Percentiles rank a stretch among this genome's conserved stretches.
phyloP scores from a whole-genome alignment of 768 basidiomycete species.

The Podaxis sp. region DNA sequence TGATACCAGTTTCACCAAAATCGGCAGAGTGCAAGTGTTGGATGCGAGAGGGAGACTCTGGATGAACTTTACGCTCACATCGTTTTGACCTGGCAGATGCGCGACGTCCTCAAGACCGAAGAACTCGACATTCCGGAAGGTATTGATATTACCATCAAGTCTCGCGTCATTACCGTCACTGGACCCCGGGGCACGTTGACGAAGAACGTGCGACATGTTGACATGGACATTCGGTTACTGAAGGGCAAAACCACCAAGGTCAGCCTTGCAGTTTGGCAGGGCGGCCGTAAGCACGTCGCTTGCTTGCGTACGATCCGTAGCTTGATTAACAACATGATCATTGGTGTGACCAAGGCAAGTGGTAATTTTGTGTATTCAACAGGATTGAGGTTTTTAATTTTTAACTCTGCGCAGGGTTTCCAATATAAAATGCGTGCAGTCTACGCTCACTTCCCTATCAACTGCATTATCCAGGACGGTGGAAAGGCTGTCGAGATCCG shows the following conservation, averaged over 20 bases:
- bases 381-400: not conserved
- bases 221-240: slow-evolving; percentile 89
- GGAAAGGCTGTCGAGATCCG: slow-evolving; percentile 83
- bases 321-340: slow-evolving; percentile 96
- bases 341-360: slow-evolving; percentile 88
- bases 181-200: slow-evolving; percentile 92
- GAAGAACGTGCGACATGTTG: slow-evolving; percentile 90
- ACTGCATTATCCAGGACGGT: slow-evolving; percentile 86
- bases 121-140: slow-evolving; percentile 86
- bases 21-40: slow-evolving; percentile 25
- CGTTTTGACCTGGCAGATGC: slow-evolving; percentile 62
- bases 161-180: slow-evolving; percentile 86
- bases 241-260: slow-evolving; percentile 81
- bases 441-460: slow-evolving; percentile 99
- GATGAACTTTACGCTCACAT: slow-evolving; percentile 30
- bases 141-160: slow-evolving; percentile 85
- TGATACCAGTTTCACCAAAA: slow-evolving; percentile 24
- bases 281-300: slow-evolving; percentile 96
- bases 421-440: slow-evolving; percentile 99
- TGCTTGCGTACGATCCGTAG: slow-evolving; percentile 96
- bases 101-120: slow-evolving; percentile 92
- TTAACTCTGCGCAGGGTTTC: slow-evolving; percentile 72
- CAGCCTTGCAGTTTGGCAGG: slow-evolving; percentile 96
- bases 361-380: not conserved
- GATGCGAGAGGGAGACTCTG: slow-evolving; percentile 38